Percentiles rank a stretch among this genome's conserved stretches.
These are phyloP conservation scores for Poteriospumella lacustris DNA, from an alignment of 108 stramenopile genomes.

Conservation along the genomic window DNA sequence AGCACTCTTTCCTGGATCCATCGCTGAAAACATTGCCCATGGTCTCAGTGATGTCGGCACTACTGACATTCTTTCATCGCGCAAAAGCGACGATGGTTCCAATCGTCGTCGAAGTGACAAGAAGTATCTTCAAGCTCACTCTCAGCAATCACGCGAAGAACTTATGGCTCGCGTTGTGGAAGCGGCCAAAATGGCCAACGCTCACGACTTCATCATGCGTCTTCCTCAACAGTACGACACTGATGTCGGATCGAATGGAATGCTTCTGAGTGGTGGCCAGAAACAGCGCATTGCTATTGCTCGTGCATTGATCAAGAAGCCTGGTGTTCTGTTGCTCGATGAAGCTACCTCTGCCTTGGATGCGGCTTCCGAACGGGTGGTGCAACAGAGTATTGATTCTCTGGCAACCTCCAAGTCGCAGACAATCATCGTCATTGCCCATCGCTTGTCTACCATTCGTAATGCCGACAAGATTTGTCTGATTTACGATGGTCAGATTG, in stretches of 20 bases:
- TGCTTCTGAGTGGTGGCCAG: constrained; percentile 53
- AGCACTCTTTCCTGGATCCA: constrained; percentile 69
- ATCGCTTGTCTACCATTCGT: constrained; percentile 83
- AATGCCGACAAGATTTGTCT: constrained; percentile 87
- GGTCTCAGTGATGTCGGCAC: no score
- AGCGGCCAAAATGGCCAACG: constrained; percentile 79
- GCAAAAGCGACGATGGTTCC: no score
- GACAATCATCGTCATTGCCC: constrained; percentile 87
- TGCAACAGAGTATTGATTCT: constrained; percentile 37
- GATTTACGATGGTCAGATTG: constrained; percentile 66
- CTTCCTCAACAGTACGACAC: constrained; percentile 57
- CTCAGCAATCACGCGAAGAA: background rate
- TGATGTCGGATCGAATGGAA: constrained; percentile 49
- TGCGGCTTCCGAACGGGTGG: constrained; percentile 56
- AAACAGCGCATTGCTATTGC: constrained; percentile 75
- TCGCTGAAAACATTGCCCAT: constrained; percentile 77
- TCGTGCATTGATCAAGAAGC: constrained; percentile 67
- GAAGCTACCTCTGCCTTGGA: constrained; percentile 81
- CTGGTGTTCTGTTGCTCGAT: constrained; percentile 73
- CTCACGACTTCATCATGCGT: constrained; percentile 67
- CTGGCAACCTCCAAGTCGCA: constrained; percentile 7
- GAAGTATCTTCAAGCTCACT: no score
- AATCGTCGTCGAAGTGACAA: no score
- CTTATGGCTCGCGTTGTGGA: constrained; percentile 50
- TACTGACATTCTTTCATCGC: no score